Percentiles rank a stretch among this genome's conserved stretches.
phyloP scores from a whole-genome alignment of 768 basidiomycete genomes.

The Amanita exitialis region DNA sequence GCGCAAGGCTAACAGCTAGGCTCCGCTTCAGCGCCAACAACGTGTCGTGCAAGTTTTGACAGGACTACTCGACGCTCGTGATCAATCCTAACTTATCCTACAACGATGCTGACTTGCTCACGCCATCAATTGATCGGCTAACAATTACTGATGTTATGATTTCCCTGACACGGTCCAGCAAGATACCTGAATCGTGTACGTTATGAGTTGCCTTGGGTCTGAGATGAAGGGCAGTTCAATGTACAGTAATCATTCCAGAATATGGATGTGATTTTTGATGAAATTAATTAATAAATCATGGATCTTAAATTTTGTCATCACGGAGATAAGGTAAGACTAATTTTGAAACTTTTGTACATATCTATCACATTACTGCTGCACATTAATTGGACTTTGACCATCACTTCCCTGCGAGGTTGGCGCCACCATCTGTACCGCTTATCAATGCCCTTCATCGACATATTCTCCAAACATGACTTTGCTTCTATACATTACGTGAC shows the following conservation, averaged over 20 bases:
- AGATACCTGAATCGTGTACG: too few relatives aligned
- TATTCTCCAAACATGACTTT: constrained; percentile 53
- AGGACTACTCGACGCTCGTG: constrained; percentile 30
- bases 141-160: not conserved
- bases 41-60: constrained; percentile 61
- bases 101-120: not conserved
- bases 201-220: too few relatives aligned
- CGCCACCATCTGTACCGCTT: not conserved
- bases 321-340: not conserved
- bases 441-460: constrained; percentile 60
- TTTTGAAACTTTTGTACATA: not conserved
- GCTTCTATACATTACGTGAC: constrained; percentile 67
- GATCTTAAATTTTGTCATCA: not conserved
- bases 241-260: not conserved
- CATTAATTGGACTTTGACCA: not conserved
- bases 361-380: not conserved
- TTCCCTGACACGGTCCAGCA: not conserved
- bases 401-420: not conserved
- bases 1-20: not conserved
- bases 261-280: not conserved
- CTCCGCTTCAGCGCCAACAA: constrained; percentile 46
- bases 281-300: not conserved
- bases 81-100: not conserved
- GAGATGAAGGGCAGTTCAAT: too few relatives aligned
- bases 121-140: not conserved